Evolutionary conservation across 371 early-diverging fungal species (phyloP).

Genomic region (Mortierella sp.): DNA sequence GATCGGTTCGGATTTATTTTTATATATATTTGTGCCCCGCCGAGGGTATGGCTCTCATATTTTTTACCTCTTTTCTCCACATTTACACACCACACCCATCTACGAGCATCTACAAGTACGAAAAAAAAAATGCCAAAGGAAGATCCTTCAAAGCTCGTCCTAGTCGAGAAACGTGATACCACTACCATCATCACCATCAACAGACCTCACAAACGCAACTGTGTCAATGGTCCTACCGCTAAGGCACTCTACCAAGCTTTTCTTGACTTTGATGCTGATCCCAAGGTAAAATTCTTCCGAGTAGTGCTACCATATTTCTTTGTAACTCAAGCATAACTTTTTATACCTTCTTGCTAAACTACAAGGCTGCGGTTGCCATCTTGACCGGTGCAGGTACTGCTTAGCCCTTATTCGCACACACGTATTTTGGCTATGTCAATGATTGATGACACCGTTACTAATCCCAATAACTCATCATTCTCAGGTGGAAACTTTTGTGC

Average conservation of each 20-base stretch:
- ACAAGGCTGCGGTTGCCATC: conserved; percentile 57
- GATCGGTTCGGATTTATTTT: background rate
- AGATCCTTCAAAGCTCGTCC: conserved; percentile 34
- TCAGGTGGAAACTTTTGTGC: conserved; percentile 61
- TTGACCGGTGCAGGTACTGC: conserved; percentile 58
- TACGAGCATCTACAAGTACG: background rate
- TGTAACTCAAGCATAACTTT: background rate
- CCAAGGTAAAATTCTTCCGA: conserved; percentile 19
- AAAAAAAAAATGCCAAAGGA: conserved; percentile 22
- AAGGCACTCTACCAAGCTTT: conserved; percentile 56
- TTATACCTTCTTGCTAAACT: too few relatives aligned
- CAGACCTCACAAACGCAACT: conserved; percentile 58
- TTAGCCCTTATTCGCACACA: background rate
- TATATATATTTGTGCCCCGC: background rate
- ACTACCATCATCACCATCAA: conserved; percentile 57
- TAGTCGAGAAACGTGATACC: conserved; percentile 41
- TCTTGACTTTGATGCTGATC: conserved; percentile 58
- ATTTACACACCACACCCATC: too few relatives aligned
- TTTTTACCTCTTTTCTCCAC: background rate
- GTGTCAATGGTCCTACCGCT: conserved; percentile 58
- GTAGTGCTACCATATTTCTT: background rate
- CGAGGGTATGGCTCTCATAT: too few relatives aligned
- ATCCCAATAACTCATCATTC: background rate
- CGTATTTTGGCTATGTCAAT: too few relatives aligned
- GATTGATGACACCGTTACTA: background rate